Evolutionary conservation across 164 flowering plant genomes (phyloP), one percentile per base, ranked within the genome.

Genomic region (Warburgia ugandensis): DNA sequence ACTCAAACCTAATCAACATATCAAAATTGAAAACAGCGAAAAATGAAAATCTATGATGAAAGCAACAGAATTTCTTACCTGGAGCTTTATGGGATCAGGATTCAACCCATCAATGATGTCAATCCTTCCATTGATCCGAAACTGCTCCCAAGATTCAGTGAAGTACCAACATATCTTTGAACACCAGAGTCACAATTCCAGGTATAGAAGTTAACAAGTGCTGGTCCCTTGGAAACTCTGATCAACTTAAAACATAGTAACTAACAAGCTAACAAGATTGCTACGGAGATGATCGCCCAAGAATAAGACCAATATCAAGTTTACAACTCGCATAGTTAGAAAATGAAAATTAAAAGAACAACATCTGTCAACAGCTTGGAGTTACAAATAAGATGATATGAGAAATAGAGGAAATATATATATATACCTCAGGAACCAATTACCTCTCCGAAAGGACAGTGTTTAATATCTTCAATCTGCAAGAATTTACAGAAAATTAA

Each of bases 101-200:
- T 72, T 64, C 9, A 75, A 69, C 35, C 64, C 80, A 65, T 91
- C 92, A 53, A 91, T 73, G 7, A 81, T 59, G 54, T 83, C 94
- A 21, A 84, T 58, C 52, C 43, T 69, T 36, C 97, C 96, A 63
- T 61, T 79, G 37, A 91, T 78, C 52, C 94, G 80, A 52, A 86
- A 91, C 60, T 91, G 97, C 79, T 91, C 97, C 97, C 97, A 91
- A 19, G 97, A 69, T 19, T 84, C 87, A 0, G 97, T 83, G 50
- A 84, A 91, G 57, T 86, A 91, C 97, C 97, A 91, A 62, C 96
- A 91, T 60, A 86, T 78, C 96, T 90, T 57, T 29, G 52, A 56
- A 56, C 4, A 35, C 29, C 20, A 17, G n/a, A 32, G 22, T 22
- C 6, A 7, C 8, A 49, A 23, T 9, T 25, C 33, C 23, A 3